These are phyloP conservation scores for Endoconidiophora laricicola DNA, from an alignment of 2,329 filamentous ascomycete species.

Conservation along the genomic window DNA sequence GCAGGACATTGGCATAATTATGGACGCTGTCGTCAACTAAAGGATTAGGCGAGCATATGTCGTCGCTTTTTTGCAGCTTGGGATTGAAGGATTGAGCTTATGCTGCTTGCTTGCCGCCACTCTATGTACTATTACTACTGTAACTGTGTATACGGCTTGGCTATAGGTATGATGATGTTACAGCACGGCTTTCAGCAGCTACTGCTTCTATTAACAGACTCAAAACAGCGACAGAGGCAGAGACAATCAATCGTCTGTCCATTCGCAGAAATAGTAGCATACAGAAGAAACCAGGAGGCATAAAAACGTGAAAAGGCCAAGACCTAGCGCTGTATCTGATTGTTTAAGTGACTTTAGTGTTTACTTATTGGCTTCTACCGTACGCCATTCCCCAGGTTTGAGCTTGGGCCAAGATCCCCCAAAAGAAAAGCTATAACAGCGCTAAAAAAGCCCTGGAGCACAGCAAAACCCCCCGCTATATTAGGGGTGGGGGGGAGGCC, in stretches of 20 bases:
- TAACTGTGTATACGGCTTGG: neutral
- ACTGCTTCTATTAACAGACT: no score
- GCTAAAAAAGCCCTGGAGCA: no score
- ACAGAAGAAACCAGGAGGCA: neutral
- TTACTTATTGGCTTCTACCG: neutral
- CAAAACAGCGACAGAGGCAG: neutral
- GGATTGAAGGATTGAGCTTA: neutral
- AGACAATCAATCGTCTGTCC: neutral
- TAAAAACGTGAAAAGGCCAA: neutral
- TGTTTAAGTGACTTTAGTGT: neutral
- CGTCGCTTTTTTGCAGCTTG: slow-evolving; percentile 1
- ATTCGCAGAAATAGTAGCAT: neutral
- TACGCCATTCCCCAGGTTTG: no score
- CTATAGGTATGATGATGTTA: neutral
- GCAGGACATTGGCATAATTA: neutral
- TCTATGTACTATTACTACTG: neutral
- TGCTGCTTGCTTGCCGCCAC: no score
- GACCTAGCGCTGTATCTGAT: neutral
- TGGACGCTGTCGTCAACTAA: neutral
- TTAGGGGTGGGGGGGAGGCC: no score
- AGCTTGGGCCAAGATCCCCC: no score
- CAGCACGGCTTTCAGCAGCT: no score
- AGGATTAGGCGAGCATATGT: slow-evolving; percentile 4
- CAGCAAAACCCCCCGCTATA: no score
- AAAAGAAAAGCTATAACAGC: no score